A percentile compares a stretch with the other conserved stretches of the same genome.
Conservation (phyloP, 305 asterid species). For the Rubia occidens region DNA sequence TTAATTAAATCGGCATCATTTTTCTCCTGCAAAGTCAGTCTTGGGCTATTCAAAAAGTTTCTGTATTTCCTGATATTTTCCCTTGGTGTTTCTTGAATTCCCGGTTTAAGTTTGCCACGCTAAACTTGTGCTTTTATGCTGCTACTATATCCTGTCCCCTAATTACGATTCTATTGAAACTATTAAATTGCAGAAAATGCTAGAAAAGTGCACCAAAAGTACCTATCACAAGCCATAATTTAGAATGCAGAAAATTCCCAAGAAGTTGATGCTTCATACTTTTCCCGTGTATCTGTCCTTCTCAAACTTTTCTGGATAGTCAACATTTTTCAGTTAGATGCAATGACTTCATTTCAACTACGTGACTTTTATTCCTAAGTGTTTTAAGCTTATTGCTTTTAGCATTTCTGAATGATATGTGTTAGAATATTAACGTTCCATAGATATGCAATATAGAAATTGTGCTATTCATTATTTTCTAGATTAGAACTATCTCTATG, state of each 20-base stretch:
- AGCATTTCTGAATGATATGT: background rate
- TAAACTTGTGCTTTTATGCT: background rate
- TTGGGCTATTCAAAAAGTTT: background rate
- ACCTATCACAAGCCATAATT: background rate
- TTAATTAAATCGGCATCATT: background rate
- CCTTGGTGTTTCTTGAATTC: background rate
- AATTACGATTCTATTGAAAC: background rate
- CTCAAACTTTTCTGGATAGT: background rate
- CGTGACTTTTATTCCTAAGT: background rate
- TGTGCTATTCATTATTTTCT: background rate
- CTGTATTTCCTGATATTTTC: background rate
- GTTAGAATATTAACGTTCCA: background rate
- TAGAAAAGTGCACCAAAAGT: background rate
- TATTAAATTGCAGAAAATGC: background rate
- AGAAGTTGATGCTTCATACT: background rate
- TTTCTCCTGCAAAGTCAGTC: too few species aligned
- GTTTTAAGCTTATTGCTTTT: background rate
- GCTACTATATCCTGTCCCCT: too few species aligned
- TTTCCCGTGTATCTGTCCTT: background rate
- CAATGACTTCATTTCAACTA: background rate
- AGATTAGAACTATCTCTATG: background rate
- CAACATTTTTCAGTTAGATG: background rate
- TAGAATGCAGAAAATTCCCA: background rate
- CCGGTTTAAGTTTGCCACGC: background rate
- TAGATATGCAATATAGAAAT: background rate